Evolutionary conservation across 2,329 filamentous ascomycete genomes (phyloP), one percentile per base, ranked within the genome.

Genomic region (Apiospora pterosperma): DNA sequence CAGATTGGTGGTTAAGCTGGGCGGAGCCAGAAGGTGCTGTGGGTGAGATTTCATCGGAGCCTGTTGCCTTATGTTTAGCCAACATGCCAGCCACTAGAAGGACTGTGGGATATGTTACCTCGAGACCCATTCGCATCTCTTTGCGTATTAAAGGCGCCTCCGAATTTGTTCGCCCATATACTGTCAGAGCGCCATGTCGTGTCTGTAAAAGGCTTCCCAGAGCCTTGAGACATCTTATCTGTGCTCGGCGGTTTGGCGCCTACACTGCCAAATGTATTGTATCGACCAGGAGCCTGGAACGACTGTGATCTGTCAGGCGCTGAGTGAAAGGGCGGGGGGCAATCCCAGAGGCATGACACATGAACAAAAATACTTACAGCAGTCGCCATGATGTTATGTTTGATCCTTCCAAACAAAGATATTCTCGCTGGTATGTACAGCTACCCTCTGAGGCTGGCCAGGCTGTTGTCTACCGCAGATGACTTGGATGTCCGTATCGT

Each of bases 1-100:
- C 89, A 11, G 90, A 91, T 48, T 88, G 86, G 55, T 87, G 83
- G 66, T 91, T 83, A 42, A 93, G 81, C 65, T 90, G 90, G 66
- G 88, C 84, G 6, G 90, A 92, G 60, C 90, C 91, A 4, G 87
- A 88, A 72, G 89, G 87, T 63, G 80, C 83, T 69, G 86, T 84
- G 42, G 76, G 70, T 36, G 79, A 79, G 28, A 74, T 68, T 58
- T 81, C 79, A 39, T 78, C 78, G 23, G 75, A 76, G 65, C 76
- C 77, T 77, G 67, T n/a, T 31, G 8, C 25, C 44, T 52, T 3
- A 52, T 31, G 25, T 52, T 52, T 52, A 52, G 44, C 44, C 44
- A 31, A 7, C 4, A 10, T 31, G 31, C 44, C 25, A 31, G 25
- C 11, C 16, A 31, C 16, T 52, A 10, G 5, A 19, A 28, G 16